phyloP scores from a whole-genome alignment of 805 yeast genomes.

The Spathaspora arborariae region DNA sequence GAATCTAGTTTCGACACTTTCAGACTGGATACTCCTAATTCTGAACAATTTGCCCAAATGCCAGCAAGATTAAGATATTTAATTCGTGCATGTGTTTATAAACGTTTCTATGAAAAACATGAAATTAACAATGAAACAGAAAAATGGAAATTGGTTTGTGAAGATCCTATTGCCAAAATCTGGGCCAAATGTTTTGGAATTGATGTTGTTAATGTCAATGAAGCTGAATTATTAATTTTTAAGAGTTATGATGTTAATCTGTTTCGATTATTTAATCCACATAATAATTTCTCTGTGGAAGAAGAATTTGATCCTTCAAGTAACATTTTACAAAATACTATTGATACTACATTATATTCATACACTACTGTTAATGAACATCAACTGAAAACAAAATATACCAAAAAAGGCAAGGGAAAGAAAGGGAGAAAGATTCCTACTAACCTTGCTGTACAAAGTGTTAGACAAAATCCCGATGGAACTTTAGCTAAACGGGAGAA shows the following conservation, averaged over 20 bases:
- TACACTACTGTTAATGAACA: constrained; percentile 10
- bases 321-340: constrained; percentile 27
- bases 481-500: constrained; percentile 37
- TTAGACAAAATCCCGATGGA: constrained; percentile 17
- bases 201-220: constrained; percentile 47
- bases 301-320: constrained; percentile 18
- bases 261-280: constrained; percentile 23
- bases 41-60: constrained; percentile 36
- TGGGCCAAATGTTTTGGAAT: constrained; percentile 57
- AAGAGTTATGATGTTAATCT: constrained; percentile 33
- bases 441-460: not conserved
- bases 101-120: constrained; percentile 37
- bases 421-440: constrained; percentile 3
- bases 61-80: constrained; percentile 53
- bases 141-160: constrained; percentile 60
- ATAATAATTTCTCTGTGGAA: constrained; percentile 19
- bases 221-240: constrained; percentile 44
- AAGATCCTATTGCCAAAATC: constrained; percentile 49
- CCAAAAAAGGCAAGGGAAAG: not conserved
- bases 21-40: constrained; percentile 15
- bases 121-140: constrained; percentile 11
- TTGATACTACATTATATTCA: constrained; percentile 30
- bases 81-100: constrained; percentile 56
- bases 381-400: not conserved
- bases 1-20: not conserved